Conservation (phyloP, 2,329 filamentous ascomycete species). For the Pyricularia grisea region DNA sequence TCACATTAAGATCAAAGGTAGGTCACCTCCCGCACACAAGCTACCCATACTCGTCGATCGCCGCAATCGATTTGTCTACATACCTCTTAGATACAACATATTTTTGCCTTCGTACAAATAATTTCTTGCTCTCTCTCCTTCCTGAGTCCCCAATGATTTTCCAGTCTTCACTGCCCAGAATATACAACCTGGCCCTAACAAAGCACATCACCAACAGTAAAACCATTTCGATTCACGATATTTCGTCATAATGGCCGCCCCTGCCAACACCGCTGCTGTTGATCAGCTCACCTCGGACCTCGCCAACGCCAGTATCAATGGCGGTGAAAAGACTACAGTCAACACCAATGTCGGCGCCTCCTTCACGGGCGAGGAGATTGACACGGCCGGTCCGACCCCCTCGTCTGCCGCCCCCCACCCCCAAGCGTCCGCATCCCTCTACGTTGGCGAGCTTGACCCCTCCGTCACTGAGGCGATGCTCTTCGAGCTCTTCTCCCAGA, state of each 20-base stretch:
- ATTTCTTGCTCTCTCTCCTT: neutral
- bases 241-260: constrained; percentile 46
- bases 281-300: constrained; percentile 76
- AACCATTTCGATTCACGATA: constrained; percentile 1
- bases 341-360: constrained; percentile 61
- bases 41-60: neutral
- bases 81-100: neutral
- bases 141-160: neutral
- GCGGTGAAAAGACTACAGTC: constrained; percentile 57
- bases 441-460: constrained; percentile 95
- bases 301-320: constrained; percentile 60
- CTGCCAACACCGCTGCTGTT: constrained; percentile 51
- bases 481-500: constrained; percentile 99
- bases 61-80: neutral
- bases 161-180: neutral
- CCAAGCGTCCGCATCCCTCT: constrained; percentile 93
- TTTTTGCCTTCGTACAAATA: neutral
- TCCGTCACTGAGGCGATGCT: constrained; percentile 99
- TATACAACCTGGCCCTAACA: neutral
- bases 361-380: constrained; percentile 45
- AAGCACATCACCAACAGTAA: neutral
- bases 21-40: neutral
- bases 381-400: constrained; percentile 60
- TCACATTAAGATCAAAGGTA: neutral
- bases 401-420: constrained; percentile 67